Evolutionary conservation across 2,329 filamentous ascomycete species (phyloP), one percentile per base, ranked within the genome.

Genomic region (Beauveria brongniartii): DNA sequence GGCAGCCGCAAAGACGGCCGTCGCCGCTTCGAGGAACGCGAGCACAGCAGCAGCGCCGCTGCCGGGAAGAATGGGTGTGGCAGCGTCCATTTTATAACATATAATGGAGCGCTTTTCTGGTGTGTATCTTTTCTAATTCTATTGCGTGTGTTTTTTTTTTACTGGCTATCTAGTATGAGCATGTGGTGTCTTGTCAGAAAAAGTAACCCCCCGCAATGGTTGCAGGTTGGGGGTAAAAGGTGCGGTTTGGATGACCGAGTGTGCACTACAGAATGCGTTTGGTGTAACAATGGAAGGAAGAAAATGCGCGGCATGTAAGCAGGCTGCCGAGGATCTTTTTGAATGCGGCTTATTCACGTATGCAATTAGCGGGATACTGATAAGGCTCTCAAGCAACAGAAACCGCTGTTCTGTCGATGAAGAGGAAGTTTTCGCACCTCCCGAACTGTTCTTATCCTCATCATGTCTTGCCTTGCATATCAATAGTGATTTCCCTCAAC

Each of bases 51-150:
- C 63, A 8, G 53, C n/a, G 41, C 7, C n/a, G 41, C 41, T 43
- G 41, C 7, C 28, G 16, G 26, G 44, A 24, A 16, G 16, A 0
- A 14, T 22, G 34, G 41, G 24, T 41, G 62, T 55, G 62, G 59
- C 66, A 66, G 65, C 62, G 34, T 65, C 67, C 70, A 72, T 71
- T 70, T 70, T 70, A 71, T 69, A 70, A 61, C 69, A 69, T 70
- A 64, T 71, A 70, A 70, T 67, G 65, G 63, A 30, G 37, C 40
- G 41, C 64, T 37, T 40, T 20, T 50, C 5, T 58, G 30, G 18
- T 50, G 5, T 41, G 16, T 48, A 7, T 37, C 7, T 24, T 48
- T 48, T 57, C 41, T 48, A 55, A 44, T 34, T 44, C 26, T 46
- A 28, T 18, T 5, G 24, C 5, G 4, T 22, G 22, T 22, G 22